A percentile compares a stretch with the other conserved stretches of the same genome.
Conservation (phyloP, 2,329 filamentous ascomycete species). For the Tetracladium maxilliforme region DNA sequence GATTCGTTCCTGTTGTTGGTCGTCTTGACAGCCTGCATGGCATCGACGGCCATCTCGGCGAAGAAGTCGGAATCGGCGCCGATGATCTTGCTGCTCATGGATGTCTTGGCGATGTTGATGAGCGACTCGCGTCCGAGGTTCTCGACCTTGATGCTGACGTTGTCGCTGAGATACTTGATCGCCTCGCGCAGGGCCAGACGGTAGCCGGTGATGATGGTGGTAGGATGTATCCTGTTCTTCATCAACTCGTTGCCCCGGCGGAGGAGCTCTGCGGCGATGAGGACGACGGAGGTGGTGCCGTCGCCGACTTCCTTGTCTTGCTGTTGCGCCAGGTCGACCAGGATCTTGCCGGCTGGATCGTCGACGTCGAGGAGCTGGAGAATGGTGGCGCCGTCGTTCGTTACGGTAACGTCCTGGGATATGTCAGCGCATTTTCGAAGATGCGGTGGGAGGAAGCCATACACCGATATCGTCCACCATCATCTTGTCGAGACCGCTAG, state of each 20-base stretch:
- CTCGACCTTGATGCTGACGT: conserved; percentile 92
- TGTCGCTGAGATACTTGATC: conserved; percentile 97
- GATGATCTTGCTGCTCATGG: conserved; percentile 99
- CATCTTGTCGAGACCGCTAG: conserved; percentile 98
- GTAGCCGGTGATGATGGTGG: conserved; percentile 98
- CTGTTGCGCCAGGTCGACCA: conserved; percentile 94
- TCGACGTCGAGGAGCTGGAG: conserved; percentile 91
- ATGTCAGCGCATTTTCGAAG: conserved; percentile 7
- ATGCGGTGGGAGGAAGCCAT: conserved; percentile 18
- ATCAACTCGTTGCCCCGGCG: conserved; percentile 92
- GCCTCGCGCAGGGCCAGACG: conserved; percentile 88
- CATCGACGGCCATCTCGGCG: conserved; percentile 91
- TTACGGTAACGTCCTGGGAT: conserved; percentile 86
- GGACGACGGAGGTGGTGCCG: conserved; percentile 92
- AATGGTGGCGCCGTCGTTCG: conserved; percentile 96
- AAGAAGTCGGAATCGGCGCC: conserved; percentile 94
- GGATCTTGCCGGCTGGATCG: conserved; percentile 94
- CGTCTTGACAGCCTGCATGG: conserved; percentile 86
- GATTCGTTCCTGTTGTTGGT: conserved; percentile 80
- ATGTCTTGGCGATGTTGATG: conserved; percentile 92
- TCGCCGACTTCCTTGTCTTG: conserved; percentile 99
- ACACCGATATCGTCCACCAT: conserved; percentile 99
- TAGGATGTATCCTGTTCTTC: conserved; percentile 99
- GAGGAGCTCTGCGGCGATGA: conserved; percentile 92
- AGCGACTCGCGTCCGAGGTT: conserved; percentile 80